Conservation (phyloP, 306 rosid genomes). For the Pyrus bretschneideri region DNA sequence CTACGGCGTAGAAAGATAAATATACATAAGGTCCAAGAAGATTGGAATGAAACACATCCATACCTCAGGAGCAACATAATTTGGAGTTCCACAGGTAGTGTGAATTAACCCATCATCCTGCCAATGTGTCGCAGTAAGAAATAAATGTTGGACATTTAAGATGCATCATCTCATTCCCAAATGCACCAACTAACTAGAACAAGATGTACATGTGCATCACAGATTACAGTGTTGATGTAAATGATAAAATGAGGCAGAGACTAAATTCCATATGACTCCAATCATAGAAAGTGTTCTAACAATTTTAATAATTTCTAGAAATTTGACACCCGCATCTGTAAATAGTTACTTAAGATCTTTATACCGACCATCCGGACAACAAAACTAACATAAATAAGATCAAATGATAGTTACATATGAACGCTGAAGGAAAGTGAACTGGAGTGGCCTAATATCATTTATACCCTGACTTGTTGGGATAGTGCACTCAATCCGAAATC, state of each 20-base stretch:
- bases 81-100: constrained; percentile 98
- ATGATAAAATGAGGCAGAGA: background rate
- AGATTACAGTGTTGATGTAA: background rate
- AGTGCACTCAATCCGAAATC: constrained; percentile 97
- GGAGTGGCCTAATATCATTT: constrained; percentile 11
- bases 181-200: background rate
- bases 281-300: background rate
- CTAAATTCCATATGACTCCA: background rate
- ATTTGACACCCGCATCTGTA: background rate
- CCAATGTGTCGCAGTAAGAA: constrained; percentile 20
- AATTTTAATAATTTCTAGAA: background rate
- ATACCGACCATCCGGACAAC: background rate
- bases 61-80: constrained; percentile 99
- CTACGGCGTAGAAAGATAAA: background rate
- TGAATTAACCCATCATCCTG: constrained; percentile 98
- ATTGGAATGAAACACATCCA: constrained; percentile 8
- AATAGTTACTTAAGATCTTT: background rate
- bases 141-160: constrained; percentile 3
- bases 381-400: constrained; percentile 4
- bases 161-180: background rate
- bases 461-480: constrained; percentile 92
- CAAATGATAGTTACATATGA: constrained; percentile 5
- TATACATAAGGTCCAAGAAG: background rate
- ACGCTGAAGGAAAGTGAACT: constrained; percentile 13
- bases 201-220: background rate